Percentiles rank a stretch among this genome's conserved stretches.
Evolutionary conservation across 768 basidiomycete genomes (phyloP).

Genomic region (Lactarius hengduanensis): DNA sequence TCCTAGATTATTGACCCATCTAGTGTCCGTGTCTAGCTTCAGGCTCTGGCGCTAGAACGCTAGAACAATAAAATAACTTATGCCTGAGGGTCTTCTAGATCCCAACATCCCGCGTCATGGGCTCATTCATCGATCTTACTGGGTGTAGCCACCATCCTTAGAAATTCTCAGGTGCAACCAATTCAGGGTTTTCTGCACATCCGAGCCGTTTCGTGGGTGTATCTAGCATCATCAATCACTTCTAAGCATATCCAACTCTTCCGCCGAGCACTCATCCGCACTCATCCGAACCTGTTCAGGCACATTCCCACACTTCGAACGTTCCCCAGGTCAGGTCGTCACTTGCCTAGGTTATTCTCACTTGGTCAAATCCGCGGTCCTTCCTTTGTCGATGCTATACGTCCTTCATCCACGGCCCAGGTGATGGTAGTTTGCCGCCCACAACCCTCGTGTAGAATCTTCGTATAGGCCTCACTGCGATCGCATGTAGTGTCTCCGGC

Average conservation of each 20-base stretch:
- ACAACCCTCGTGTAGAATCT: conserved; percentile 9
- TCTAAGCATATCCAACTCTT: not conserved
- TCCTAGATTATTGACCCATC: not conserved
- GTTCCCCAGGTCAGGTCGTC: not conserved
- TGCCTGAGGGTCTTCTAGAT: not conserved
- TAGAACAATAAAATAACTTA: not conserved
- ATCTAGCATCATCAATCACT: not conserved
- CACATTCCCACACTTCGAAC: not conserved
- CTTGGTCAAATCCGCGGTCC: not conserved
- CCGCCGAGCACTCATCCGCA: not conserved
- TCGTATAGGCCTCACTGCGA: conserved; percentile 4
- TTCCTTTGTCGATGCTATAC: not conserved
- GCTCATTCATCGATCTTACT: not conserved
- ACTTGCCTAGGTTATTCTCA: not conserved
- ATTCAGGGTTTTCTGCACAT: not conserved
- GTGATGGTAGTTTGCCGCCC: not conserved
- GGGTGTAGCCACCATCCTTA: no score
- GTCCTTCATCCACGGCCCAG: not conserved
- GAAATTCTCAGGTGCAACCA: not conserved
- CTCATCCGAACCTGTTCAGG: not conserved
- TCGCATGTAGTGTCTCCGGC: conserved; percentile 11
- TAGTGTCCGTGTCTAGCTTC: not conserved
- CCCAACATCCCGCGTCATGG: not conserved
- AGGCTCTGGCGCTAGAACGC: not conserved
- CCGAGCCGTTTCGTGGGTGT: not conserved